Conservation (phyloP, 2,329 filamentous ascomycete genomes). For the Tolypocladium sp. region DNA sequence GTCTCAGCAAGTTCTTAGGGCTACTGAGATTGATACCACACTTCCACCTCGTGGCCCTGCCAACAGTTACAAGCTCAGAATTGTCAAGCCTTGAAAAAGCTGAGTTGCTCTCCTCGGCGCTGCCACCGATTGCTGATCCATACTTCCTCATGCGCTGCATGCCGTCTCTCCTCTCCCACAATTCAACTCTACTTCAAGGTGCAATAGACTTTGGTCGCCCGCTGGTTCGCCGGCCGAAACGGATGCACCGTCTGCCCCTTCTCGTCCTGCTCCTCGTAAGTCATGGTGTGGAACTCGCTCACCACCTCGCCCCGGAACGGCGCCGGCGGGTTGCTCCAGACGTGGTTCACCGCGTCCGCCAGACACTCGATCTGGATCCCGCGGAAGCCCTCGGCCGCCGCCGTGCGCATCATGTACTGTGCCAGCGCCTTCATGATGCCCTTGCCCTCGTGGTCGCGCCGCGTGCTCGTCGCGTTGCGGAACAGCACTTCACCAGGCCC, state of each 20-base stretch:
- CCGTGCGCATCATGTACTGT: slow-evolving; percentile 12
- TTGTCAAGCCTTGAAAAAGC: too few relatives aligned
- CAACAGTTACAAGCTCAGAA: too few relatives aligned
- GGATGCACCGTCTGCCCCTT: slow-evolving; percentile 3
- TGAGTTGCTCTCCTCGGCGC: too few relatives aligned
- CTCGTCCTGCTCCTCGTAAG: slow-evolving; percentile 5
- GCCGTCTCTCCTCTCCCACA: background rate
- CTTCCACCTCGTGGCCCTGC: too few relatives aligned
- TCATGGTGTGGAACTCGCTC: slow-evolving; percentile 3
- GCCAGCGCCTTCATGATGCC: slow-evolving; percentile 14
- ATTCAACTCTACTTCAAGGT: background rate
- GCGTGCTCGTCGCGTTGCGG: slow-evolving; percentile 16
- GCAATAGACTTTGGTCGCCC: slow-evolving; percentile 7
- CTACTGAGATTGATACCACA: too few relatives aligned
- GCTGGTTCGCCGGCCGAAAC: slow-evolving; percentile 6
- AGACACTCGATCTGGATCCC: slow-evolving; percentile 15
- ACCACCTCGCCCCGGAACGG: slow-evolving; percentile 11
- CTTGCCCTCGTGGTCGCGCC: slow-evolving; percentile 14
- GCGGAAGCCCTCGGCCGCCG: slow-evolving; percentile 11
- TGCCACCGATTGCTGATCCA: too few relatives aligned
- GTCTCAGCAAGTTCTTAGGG: too few relatives aligned
- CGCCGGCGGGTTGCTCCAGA: slow-evolving; percentile 15
- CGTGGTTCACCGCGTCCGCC: slow-evolving; percentile 12
- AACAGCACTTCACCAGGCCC: slow-evolving; percentile 13
- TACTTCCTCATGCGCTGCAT: background rate